Base-by-base conservation (phyloP, 2,329 filamentous ascomycete genomes). In the Penicillium sp. region DNA sequence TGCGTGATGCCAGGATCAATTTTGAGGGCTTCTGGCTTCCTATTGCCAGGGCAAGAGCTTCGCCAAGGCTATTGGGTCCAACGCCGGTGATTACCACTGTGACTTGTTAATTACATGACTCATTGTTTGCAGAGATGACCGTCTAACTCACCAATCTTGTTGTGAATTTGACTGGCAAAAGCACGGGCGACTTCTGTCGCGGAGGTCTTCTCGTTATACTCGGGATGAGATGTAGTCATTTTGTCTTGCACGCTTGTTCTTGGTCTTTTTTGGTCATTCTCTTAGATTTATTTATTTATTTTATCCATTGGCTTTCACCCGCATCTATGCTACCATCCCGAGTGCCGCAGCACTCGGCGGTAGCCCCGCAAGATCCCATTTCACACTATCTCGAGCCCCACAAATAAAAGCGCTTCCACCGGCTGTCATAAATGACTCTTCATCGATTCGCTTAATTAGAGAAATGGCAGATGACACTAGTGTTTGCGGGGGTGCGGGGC, bases 71-170 rank as follows among this genome's bases (percentile, higher is more conserved):
- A 45, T 65, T 64, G 16, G 66, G 68, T 38, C 63, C 69, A 33
- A 70, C 68, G 20, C 71, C 71, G 16, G 69, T 74, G 46, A 77
- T 71, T 33, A 76, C 64, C 43, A 77, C 63, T 64, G 43, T 40
- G 9, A 10, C 2, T 8, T 11, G 24, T 38, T 41, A 44, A 6
- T 13, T 28, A 6, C 8, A 16, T 7, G 36, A 9, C 10, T 44
- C 14, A 7, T 18, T 18, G 4, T 38, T 10, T 14, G 4, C 18
- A 33, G 39, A 25, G 36, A 22, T 22, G 2, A 22, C 13, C n/a
- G 20, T 14, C 13, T 10, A 30, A 41, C 45, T 48, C 43, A 59
- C 55, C 48, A 50, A 52, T 62, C 33, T 52, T 60, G 43, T 53
- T 55, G 33, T 50, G 51, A 11, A 66, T 62, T 31, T 53, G 46